A percentile compares a stretch with the other conserved stretches of the same genome.
Conservation (phyloP, 2,329 filamentous ascomycete species). For the Fusarium falciforme region DNA sequence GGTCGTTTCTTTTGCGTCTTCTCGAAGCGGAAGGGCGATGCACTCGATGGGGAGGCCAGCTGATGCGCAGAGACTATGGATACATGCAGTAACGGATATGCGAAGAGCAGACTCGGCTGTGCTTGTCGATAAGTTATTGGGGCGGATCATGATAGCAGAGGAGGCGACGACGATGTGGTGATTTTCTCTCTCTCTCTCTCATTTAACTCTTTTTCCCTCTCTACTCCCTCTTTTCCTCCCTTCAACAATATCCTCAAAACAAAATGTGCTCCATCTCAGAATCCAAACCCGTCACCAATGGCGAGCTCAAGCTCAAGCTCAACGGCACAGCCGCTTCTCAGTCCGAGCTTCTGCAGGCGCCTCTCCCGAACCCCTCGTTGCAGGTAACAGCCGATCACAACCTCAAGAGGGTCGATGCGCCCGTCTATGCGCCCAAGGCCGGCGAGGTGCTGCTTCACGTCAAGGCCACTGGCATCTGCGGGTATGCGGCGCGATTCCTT, state of each 20-base stretch:
- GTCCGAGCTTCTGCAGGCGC: conserved; percentile 38
- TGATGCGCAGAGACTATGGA: conserved; percentile 26
- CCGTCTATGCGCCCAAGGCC: conserved; percentile 63
- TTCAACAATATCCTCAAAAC: background rate
- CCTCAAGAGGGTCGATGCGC: conserved; percentile 67
- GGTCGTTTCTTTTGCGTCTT: background rate
- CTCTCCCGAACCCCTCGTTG: conserved; percentile 47
- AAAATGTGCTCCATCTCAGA: conserved; percentile 37
- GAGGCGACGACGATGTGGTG: background rate
- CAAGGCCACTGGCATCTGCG: conserved; percentile 73
- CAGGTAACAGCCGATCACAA: conserved; percentile 69
- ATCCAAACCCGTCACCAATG: conserved; percentile 27
- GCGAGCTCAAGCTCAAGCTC: conserved; percentile 32
- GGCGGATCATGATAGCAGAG: conserved; percentile 12
- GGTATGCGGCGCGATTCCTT: conserved; percentile 51
- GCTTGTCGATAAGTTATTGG: background rate
- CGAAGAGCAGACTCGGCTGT: background rate
- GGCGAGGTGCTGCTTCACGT: conserved; percentile 71
- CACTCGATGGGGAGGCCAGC: conserved; percentile 21
- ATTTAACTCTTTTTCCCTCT: background rate
- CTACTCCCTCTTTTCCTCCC: background rate
- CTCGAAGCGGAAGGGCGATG: conserved; percentile 28
- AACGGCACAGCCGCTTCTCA: conserved; percentile 10
- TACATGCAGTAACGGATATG: background rate
- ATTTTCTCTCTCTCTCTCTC: background rate